Evolutionary conservation across 768 basidiomycete species (phyloP).

Genomic region (Suillus subalutaceus): DNA sequence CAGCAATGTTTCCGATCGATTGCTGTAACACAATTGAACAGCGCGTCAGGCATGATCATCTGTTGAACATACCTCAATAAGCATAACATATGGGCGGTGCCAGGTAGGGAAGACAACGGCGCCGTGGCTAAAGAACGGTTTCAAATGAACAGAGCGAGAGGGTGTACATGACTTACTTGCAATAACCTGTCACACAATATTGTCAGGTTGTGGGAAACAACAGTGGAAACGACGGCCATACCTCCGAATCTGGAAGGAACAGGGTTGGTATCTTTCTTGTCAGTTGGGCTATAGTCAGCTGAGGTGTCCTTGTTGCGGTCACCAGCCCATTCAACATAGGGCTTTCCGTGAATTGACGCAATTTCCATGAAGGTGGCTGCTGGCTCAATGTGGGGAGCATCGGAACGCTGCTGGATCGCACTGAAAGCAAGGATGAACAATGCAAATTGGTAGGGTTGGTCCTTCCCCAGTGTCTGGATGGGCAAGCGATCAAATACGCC

Average conservation of each 20-base stretch:
- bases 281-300: conserved; percentile 21
- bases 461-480: conserved; percentile 21
- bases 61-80: conserved; percentile 24
- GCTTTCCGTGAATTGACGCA: conserved; percentile 27
- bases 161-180: conserved; percentile 24
- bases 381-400: conserved; percentile 9
- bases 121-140: conserved; percentile 19
- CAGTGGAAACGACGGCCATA: conserved; percentile 4
- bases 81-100: conserved; percentile 32
- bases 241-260: conserved; percentile 31
- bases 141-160: background rate
- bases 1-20: conserved; percentile 29
- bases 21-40: conserved; percentile 18
- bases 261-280: conserved; percentile 30
- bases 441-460: conserved; percentile 29
- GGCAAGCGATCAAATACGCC: conserved; percentile 24
- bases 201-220: background rate
- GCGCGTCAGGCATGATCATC: background rate
- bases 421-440: conserved; percentile 29
- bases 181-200: conserved; percentile 22
- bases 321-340: conserved; percentile 27
- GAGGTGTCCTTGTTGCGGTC: conserved; percentile 22
- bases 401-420: conserved; percentile 14
- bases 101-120: conserved; percentile 26
- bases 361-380: conserved; percentile 26